Percentiles rank a stretch among this genome's conserved stretches.
phyloP scores from a whole-genome alignment of 2,329 filamentous ascomycete species.

The Alternaria gansuensis region DNA sequence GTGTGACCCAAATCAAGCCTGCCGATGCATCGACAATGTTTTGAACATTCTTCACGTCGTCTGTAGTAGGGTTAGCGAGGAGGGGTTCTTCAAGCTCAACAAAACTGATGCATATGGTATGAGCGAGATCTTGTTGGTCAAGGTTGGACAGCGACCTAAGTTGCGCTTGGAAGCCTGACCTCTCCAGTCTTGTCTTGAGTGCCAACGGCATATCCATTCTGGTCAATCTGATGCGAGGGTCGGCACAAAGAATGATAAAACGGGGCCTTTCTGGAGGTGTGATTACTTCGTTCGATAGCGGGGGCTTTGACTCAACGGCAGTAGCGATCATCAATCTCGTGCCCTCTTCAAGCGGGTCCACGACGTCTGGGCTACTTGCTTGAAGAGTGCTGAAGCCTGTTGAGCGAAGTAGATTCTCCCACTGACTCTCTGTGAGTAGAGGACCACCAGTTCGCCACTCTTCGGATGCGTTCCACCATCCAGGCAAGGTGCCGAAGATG shows the following conservation, averaged over 20 bases:
- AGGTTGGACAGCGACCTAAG: slow-evolving; percentile 16
- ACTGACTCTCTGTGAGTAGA: slow-evolving; percentile 41
- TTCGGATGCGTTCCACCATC: slow-evolving; percentile 37
- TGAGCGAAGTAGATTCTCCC: slow-evolving; percentile 46
- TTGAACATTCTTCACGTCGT: slow-evolving; percentile 19
- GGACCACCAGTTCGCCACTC: slow-evolving; percentile 45
- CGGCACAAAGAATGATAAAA: slow-evolving; percentile 18
- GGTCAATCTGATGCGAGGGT: slow-evolving; percentile 20
- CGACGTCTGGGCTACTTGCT: slow-evolving; percentile 23
- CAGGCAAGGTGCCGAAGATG: slow-evolving; percentile 37
- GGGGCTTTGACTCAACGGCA: slow-evolving; percentile 20
- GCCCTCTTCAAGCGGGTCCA: slow-evolving; percentile 25
- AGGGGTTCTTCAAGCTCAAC: slow-evolving; percentile 26
- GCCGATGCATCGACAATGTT: slow-evolving; percentile 20
- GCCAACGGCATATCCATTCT: slow-evolving; percentile 19
- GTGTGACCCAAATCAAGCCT: slow-evolving; percentile 34
- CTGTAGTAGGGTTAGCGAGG: slow-evolving; percentile 7
- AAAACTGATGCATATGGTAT: slow-evolving; percentile 22
- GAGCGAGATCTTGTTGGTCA: slow-evolving; percentile 10
- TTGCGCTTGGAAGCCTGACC: slow-evolving; percentile 16
- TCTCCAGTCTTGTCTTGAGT: slow-evolving; percentile 15
- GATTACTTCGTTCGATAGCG: slow-evolving; percentile 8
- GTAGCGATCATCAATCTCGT: slow-evolving; percentile 26
- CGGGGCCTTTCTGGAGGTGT: slow-evolving; percentile 18
- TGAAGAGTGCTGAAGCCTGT: slow-evolving; percentile 45